Base-by-base conservation (phyloP, 2,329 filamentous ascomycete species). In the Penicillium vulpinum region DNA sequence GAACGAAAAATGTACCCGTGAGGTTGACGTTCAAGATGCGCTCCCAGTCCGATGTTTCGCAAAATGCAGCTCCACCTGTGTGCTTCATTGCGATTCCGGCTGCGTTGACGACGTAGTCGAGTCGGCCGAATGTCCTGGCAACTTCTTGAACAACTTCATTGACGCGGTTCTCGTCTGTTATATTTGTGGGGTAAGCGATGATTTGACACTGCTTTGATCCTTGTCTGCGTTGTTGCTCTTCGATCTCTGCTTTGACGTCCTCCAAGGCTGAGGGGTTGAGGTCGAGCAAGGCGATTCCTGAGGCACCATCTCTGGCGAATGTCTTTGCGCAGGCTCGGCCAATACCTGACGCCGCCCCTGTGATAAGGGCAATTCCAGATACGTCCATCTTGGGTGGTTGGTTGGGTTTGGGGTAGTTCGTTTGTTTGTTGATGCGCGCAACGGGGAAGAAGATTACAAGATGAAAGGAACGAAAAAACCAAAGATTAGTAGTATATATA, bases 21-120 rank as follows among this genome's bases (percentile, higher is more conserved):
- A 81, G 59, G 45, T 81, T 80, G 51, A 80, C 67, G 47, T 77
- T 73, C 6, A 80, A 48, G 2, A 79, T 70, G 0, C 72, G 69
- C 2, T 77, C 66, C 75, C 75, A 80, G 46, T 78, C 75, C 1
- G 46, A 41, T 13, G 66, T 67, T 16, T 63, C 53, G 38, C 57
- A 60, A 50, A 61, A 62, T 38, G 67, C 60, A 22, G 64, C 51
- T 13, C 61, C 57, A n/a, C 58, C 59, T 44, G 48, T n/a, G 55
- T 65, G 59, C 44, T 65, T 69, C 57, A 67, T 68, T 11, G 65
- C 66, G n/a, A 63, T 59, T 8, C 61, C 61, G n/a, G 61, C 59
- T 16, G 61, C 61, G 8, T 62, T 63, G 24, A 62, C 61, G 1
- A 60, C 55, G 9, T 63, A 63, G 45, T 60, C 61, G 9, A 63